Base-by-base conservation (phyloP, 1,284 basidiomycete genomes). In the Trichosporon coremiiforme region DNA sequence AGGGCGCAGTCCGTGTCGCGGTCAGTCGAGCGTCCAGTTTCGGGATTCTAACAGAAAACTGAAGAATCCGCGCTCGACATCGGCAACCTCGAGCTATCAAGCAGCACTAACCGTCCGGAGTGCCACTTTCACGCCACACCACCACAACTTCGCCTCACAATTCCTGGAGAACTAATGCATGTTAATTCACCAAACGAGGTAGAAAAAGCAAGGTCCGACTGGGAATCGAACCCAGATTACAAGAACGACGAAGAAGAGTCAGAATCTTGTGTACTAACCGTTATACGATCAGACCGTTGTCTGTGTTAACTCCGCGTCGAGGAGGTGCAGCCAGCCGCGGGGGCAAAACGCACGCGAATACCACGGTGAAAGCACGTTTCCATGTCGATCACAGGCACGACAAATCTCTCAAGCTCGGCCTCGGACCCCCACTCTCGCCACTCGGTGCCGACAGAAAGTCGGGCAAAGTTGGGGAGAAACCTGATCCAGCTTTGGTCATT, bases 181-280 rank as follows among this genome's bases (percentile, higher is more conserved):
- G 6, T 36, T 25, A 25, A 25, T 25, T 25, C 25, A 25, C 25
- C 25, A 25, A 25, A 25, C 25, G 33, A 35, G 33, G 33, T 35
- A 35, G 9, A 62, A 62, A 60, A 62, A 62, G 31, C 57, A 35
- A 62, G 57, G 57, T 62, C 57, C 57, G 57, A 62, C 57, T 62
- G 57, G 57, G 57, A 62, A 62, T 62, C 57, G 57, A 62, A 62
- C 57, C 57, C 57, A 62, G 57, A 62, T 62, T 62, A 62, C 57
- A 62, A 62, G 57, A 62, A 62, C n/a, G 22, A 22, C 50, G 50
- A 2, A 25, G 4, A 10, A 22, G 20, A 45, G 50, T 62, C 57
- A 62, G 57, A 62, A 62, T 62, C 57, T 62, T 62, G 31, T 62
- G 57, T 62, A 62, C 57, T 62, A 62, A 62, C 57, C 57, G 57